These are phyloP conservation scores for Veloporphyrellus conicus DNA, from an alignment of 1,284 basidiomycete species.

Conservation along the genomic window DNA sequence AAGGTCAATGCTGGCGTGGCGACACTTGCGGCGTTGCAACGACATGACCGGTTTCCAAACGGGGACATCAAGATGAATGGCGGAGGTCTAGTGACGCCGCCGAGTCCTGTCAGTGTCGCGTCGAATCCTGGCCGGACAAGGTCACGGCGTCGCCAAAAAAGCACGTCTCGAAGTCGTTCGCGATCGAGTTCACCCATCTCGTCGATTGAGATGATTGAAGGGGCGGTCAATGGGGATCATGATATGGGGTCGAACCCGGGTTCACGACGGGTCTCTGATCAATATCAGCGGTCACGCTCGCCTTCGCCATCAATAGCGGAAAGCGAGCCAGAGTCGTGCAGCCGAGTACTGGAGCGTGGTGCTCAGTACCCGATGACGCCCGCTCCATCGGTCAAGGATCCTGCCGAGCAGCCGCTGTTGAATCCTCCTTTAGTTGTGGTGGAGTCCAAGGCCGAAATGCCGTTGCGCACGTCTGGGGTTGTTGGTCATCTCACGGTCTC, in stretches of 20 bases:
- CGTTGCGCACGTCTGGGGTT: conserved; percentile 22
- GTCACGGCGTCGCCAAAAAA: conserved; percentile 33
- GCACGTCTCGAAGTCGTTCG: conserved; percentile 28
- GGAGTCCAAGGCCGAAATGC: conserved; percentile 14
- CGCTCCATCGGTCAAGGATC: conserved; percentile 42
- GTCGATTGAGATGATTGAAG: conserved; percentile 36
- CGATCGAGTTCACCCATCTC: conserved; percentile 34
- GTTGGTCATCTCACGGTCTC: conserved; percentile 30
- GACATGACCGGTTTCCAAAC: conserved; percentile 33
- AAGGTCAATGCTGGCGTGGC: conserved; percentile 49
- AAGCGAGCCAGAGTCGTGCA: conserved; percentile 38
- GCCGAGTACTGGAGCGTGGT: conserved; percentile 17
- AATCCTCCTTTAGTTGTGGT: conserved; percentile 8
- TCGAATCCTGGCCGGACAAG: conserved; percentile 49
- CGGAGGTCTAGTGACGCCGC: conserved; percentile 59
- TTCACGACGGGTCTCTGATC: conserved; percentile 30
- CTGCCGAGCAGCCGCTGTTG: conserved; percentile 25
- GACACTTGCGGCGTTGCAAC: conserved; percentile 38
- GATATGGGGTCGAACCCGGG: conserved; percentile 19
- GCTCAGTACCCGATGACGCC: conserved; percentile 43
- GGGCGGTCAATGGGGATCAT: conserved; percentile 18
- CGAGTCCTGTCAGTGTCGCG: conserved; percentile 65
- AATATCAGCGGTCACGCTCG: conserved; percentile 33
- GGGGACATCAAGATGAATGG: conserved; percentile 36
- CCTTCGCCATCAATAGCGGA: conserved; percentile 39